phyloP scores from a whole-genome alignment of 2,329 filamentous ascomycete species.

The Penicillium hesseltinei region DNA sequence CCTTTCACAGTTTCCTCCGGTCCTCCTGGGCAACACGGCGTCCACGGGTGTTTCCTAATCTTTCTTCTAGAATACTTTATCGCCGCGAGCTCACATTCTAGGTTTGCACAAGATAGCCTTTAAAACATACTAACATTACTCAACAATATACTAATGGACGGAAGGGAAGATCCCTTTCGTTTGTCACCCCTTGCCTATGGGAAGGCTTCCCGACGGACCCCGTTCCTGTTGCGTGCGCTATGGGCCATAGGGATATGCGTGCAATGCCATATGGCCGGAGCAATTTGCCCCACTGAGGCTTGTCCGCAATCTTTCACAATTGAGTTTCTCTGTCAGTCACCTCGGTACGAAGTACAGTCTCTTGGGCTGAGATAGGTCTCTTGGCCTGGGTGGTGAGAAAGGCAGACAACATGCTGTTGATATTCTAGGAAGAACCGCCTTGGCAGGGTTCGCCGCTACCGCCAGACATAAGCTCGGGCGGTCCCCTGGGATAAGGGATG shows the following conservation, averaged over 20 bases:
- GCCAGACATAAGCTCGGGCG: background rate
- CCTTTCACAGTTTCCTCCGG: background rate
- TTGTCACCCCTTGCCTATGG: slow-evolving; percentile 15
- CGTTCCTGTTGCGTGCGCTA: slow-evolving; percentile 11
- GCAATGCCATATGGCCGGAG: slow-evolving; percentile 8
- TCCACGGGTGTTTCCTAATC: background rate
- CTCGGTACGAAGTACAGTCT: background rate
- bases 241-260: slow-evolving; percentile 6
- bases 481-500: background rate
- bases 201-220: slow-evolving; percentile 22
- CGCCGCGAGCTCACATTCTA: background rate
- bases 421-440: background rate
- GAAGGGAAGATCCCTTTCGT: background rate
- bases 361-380: background rate
- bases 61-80: background rate
- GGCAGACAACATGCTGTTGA: background rate
- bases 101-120: background rate
- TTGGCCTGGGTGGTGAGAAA: background rate
- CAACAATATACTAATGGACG: no score
- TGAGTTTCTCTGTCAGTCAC: background rate
- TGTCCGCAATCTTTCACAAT: background rate
- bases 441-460: background rate
- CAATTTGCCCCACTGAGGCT: slow-evolving; percentile 5
- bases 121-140: background rate
- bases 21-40: background rate